Evolutionary conservation across 768 basidiomycete genomes (phyloP).

Genomic region (Podaxis sp.): DNA sequence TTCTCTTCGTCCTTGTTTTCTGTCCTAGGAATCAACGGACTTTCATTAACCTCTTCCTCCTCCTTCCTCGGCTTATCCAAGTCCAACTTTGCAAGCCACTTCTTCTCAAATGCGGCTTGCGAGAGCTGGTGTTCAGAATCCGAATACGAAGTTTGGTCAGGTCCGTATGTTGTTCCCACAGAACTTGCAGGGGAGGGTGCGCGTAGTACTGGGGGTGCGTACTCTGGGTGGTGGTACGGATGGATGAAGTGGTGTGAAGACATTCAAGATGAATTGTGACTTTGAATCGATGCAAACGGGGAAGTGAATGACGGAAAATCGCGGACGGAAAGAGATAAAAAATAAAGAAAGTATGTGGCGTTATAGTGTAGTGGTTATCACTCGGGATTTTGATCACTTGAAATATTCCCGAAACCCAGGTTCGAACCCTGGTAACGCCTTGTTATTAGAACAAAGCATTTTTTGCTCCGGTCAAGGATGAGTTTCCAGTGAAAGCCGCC

Average conservation of each 20-base stretch:
- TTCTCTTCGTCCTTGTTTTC: conserved; percentile 29
- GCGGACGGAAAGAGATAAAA: neutral
- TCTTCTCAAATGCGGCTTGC: conserved; percentile 40
- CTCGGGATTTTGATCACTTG: conserved; percentile 21
- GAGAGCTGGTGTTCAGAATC: conserved; percentile 42
- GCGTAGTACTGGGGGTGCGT: conserved; percentile 47
- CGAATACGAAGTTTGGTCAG: conserved; percentile 45
- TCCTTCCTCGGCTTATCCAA: conserved; percentile 36
- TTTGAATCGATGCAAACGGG: neutral
- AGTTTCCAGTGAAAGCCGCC: too few species aligned
- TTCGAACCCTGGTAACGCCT: conserved; percentile 23
- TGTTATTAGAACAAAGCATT: fast-evolving
- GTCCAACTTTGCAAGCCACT: conserved; percentile 40
- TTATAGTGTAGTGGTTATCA: conserved; percentile 25
- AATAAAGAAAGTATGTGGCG: neutral
- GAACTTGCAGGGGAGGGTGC: conserved; percentile 54
- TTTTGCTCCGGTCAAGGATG: neutral
- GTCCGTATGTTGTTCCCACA: conserved; percentile 44
- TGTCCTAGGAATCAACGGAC: conserved; percentile 34
- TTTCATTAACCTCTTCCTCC: conserved; percentile 39
- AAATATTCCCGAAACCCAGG: conserved; percentile 21
- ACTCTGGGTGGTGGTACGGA: conserved; percentile 37
- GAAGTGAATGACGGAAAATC: neutral
- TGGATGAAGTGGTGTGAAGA: conserved; percentile 16
- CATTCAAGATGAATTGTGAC: neutral